Conservation (phyloP, 805 yeast species). For the Candida ficus region DNA sequence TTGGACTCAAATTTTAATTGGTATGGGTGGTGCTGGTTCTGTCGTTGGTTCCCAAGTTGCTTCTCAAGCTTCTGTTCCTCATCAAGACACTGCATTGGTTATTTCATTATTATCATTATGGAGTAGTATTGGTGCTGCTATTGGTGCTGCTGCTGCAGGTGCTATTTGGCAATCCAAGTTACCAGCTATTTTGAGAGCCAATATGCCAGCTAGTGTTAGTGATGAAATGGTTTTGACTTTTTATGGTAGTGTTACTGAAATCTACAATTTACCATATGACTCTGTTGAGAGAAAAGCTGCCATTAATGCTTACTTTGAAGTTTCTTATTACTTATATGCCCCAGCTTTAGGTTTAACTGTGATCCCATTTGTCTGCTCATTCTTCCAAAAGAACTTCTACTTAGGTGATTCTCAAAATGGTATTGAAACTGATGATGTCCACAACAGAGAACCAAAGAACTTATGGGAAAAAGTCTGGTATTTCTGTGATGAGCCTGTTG, state of each 20-base stretch:
- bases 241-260: constrained; percentile 23
- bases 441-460: constrained; percentile 5
- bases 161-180: constrained; percentile 33
- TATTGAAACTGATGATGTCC: constrained; percentile 24
- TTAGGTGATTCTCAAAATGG: constrained; percentile 34
- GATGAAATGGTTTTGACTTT: constrained; percentile 18
- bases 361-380: constrained; percentile 26
- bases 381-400: constrained; percentile 31
- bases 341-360: constrained; percentile 28
- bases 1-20: constrained; percentile 30
- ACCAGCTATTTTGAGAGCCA: constrained; percentile 25
- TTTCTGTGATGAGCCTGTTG: constrained; percentile 8
- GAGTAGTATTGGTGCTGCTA: constrained; percentile 33
- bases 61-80: constrained; percentile 37
- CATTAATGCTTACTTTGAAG: constrained; percentile 29
- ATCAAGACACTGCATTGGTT: constrained; percentile 35
- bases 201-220: constrained; percentile 22
- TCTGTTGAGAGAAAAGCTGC: constrained; percentile 29
- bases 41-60: constrained; percentile 33
- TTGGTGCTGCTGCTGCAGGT: constrained; percentile 36
- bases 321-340: constrained; percentile 25
- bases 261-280: constrained; percentile 24
- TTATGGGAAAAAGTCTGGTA: constrained; percentile 1
- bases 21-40: constrained; percentile 37
- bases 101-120: constrained; percentile 32